These are phyloP conservation scores for Coniochaeta prunicola DNA, from an alignment of 2,329 filamentous ascomycete species.

Conservation along the genomic window DNA sequence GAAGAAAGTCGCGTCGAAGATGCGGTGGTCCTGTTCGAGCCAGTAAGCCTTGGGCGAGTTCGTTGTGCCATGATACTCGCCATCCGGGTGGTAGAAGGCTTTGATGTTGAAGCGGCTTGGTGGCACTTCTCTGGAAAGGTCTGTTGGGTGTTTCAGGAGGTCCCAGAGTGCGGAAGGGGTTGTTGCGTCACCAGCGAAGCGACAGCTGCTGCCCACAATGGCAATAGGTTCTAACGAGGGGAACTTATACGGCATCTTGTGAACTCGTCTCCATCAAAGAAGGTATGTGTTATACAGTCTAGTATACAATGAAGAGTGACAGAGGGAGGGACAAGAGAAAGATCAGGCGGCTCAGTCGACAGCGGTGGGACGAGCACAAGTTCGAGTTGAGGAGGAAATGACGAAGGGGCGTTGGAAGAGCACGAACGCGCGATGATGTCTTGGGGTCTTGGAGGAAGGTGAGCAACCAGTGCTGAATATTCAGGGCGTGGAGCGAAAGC, in stretches of 20 bases:
- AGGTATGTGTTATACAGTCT: not conserved
- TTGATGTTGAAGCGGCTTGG: conserved; percentile 18
- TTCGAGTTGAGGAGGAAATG: not conserved
- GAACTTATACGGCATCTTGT: conserved; percentile 6
- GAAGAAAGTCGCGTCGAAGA: conserved; percentile 30
- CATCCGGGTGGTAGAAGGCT: conserved; percentile 23
- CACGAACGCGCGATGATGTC: too few species aligned
- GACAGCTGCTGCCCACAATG: conserved; percentile 21
- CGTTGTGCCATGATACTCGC: conserved; percentile 24
- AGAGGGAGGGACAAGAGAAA: not conserved
- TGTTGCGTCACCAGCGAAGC: conserved; percentile 22
- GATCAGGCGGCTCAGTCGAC: too few species aligned
- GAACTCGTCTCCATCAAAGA: not conserved
- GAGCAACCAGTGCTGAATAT: not conserved
- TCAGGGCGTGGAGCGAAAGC: not conserved
- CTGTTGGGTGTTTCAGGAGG: conserved; percentile 17
- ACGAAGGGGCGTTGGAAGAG: too few species aligned
- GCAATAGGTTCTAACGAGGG: conserved; percentile 17
- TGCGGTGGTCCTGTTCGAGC: conserved; percentile 20
- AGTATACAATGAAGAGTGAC: not conserved
- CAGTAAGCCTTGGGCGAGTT: conserved; percentile 24
- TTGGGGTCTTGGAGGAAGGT: not conserved
- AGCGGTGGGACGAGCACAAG: too few species aligned
- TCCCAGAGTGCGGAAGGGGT: conserved; percentile 24
- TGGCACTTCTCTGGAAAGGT: conserved; percentile 19